Evolutionary conservation across 208 protist species (phyloP).

Genomic region (Naegleria gruberi): DNA sequence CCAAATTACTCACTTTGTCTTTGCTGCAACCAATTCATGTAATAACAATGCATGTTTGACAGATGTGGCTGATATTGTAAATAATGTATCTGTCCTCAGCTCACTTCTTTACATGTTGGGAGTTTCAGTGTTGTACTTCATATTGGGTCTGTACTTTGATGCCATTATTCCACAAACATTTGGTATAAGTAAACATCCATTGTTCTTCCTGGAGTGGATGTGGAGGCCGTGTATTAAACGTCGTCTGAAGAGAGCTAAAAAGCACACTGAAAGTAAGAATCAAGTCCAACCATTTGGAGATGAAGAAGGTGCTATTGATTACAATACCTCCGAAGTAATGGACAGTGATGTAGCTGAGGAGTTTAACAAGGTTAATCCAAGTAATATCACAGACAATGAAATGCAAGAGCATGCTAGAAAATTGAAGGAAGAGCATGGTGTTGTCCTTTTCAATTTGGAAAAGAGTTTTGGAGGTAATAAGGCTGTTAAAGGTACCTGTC

Average conservation of each 20-base stretch:
- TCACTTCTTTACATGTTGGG: neutral
- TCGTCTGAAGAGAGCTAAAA: no score
- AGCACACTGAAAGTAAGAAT: neutral
- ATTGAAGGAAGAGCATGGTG: no score
- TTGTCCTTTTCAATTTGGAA: neutral
- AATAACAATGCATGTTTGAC: neutral
- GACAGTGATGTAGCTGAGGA: neutral
- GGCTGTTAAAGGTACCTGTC: constrained; percentile 52
- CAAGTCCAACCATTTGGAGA: neutral
- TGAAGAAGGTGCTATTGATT: neutral
- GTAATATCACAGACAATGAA: no score
- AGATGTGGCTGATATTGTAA: neutral
- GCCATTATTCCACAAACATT: constrained; percentile 60
- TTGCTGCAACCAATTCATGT: neutral
- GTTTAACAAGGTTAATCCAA: neutral
- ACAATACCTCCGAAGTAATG: neutral
- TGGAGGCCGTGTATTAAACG: neutral
- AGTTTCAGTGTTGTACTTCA: constrained; percentile 45
- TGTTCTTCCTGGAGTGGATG: neutral
- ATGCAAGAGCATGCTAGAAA: no score
- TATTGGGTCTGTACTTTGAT: constrained; percentile 68
- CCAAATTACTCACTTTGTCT: neutral
- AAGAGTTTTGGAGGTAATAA: neutral
- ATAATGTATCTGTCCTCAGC: neutral
- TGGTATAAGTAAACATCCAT: neutral